Conservation (phyloP, 352 stramenopile species). For the Phytophthora pini region DNA sequence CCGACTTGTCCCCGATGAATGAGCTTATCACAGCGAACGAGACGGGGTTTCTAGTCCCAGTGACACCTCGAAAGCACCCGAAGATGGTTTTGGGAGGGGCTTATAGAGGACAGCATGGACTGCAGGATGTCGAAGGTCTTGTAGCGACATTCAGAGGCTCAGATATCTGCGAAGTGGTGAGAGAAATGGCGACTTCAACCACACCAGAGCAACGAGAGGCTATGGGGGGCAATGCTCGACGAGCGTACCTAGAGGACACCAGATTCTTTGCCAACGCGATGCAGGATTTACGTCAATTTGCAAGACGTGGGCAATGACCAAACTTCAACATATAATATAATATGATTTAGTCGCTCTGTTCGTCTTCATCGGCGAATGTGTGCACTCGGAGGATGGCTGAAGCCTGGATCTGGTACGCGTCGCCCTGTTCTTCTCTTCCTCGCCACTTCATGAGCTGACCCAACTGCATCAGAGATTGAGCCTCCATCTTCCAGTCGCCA, state of each 20-base stretch:
- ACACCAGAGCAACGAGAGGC: conserved; percentile 36
- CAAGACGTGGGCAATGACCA: conserved; percentile 19
- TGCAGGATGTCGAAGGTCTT: conserved; percentile 34
- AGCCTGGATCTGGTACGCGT: conserved; percentile 60
- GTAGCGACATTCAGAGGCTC: conserved; percentile 23
- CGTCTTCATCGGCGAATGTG: conserved; percentile 52
- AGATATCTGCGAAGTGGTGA: conserved; percentile 29
- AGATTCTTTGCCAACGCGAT: conserved; percentile 55
- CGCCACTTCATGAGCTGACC: conserved; percentile 85
- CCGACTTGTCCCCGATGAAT: conserved; percentile 68
- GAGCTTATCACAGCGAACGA: conserved; percentile 43
- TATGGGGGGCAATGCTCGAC: conserved; percentile 34
- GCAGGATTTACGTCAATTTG: conserved; percentile 40
- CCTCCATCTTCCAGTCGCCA: conserved; percentile 71
- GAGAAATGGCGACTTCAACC: conserved; percentile 31
- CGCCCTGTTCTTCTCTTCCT: conserved; percentile 48
- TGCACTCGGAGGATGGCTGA: conserved; percentile 58
- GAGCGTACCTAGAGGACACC: conserved; percentile 54
- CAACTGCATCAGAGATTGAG: conserved; percentile 66
- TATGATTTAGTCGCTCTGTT: conserved; percentile 22
- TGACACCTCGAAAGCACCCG: conserved; percentile 6
- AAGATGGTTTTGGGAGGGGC: conserved; percentile 29
- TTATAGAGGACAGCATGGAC: conserved; percentile 29
- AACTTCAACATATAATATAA: not conserved
- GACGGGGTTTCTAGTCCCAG: conserved; percentile 26